Percentiles rank a stretch among this genome's conserved stretches.
These are phyloP conservation scores for Alternaria arborescens DNA, from an alignment of 2,329 filamentous ascomycete species.

Conservation along the genomic window DNA sequence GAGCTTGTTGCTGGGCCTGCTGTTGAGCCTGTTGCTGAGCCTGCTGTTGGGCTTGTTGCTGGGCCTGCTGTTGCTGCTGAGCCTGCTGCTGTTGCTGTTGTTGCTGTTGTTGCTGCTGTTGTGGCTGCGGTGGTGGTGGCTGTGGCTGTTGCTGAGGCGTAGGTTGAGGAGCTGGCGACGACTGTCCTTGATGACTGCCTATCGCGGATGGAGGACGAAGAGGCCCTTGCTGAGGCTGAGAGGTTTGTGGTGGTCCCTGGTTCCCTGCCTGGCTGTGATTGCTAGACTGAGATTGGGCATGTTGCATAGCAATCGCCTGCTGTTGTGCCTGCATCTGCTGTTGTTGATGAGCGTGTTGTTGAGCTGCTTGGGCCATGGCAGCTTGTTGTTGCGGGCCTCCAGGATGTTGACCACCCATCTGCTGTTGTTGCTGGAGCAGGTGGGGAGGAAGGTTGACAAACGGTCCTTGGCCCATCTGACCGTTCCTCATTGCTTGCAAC, in stretches of 20 bases:
- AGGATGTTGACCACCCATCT: constrained; percentile 51
- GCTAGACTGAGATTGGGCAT: constrained; percentile 59
- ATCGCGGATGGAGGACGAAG: constrained; percentile 51
- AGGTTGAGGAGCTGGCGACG: constrained; percentile 50
- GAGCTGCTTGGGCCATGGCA: constrained; percentile 54
- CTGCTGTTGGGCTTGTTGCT: constrained; percentile 34
- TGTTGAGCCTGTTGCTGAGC: constrained; percentile 37
- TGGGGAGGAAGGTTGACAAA: constrained; percentile 44
- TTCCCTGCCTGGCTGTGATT: constrained; percentile 57
- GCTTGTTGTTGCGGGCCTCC: constrained; percentile 51
- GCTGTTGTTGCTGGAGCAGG: constrained; percentile 57
- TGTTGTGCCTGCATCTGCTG: constrained; percentile 53
- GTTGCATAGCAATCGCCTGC: constrained; percentile 56
- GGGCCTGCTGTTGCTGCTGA: constrained; percentile 49
- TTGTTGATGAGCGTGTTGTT: constrained; percentile 54
- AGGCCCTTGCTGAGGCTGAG: constrained; percentile 49
- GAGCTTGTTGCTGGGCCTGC: constrained; percentile 42
- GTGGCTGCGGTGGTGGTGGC: constrained; percentile 51
- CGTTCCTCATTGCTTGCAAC: constrained; percentile 36
- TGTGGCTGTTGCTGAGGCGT: constrained; percentile 50
- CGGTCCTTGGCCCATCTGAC: constrained; percentile 32
- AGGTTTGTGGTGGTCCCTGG: constrained; percentile 47
- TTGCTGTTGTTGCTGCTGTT: constrained; percentile 48
- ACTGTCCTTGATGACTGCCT: constrained; percentile 49
- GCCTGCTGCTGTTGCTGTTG: constrained; percentile 44